Percentiles rank a stretch among this genome's conserved stretches.
Conservation (phyloP, 2,329 filamentous ascomycete species). For the Stagonosporopsis chrysanthemi region DNA sequence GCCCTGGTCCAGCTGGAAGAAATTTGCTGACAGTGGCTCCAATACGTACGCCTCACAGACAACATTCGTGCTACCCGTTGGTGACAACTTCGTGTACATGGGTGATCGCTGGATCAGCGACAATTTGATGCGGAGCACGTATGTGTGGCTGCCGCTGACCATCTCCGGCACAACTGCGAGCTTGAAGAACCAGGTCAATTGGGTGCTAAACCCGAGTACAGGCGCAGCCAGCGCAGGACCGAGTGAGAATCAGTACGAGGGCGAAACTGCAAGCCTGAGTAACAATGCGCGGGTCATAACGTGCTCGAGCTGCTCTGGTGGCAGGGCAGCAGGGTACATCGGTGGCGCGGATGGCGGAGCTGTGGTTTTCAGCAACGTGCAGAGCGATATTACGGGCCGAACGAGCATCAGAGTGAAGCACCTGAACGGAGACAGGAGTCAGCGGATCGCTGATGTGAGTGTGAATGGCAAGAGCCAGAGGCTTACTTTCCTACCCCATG, state of each 20-base stretch:
- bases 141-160: constrained; percentile 69
- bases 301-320: constrained; percentile 62
- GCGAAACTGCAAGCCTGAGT: constrained; percentile 56
- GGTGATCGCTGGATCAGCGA: constrained; percentile 70
- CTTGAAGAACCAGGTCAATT: constrained; percentile 62
- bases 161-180: constrained; percentile 61
- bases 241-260: constrained; percentile 60
- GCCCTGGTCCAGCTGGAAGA: constrained; percentile 68
- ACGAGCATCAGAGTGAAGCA: constrained; percentile 65
- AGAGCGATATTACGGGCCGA: constrained; percentile 53
- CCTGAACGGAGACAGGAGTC: constrained; percentile 62
- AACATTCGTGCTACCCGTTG: constrained; percentile 62
- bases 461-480: constrained; percentile 63
- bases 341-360: constrained; percentile 57
- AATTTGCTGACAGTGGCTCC: constrained; percentile 65
- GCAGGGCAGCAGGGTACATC: constrained; percentile 58
- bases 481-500: constrained; percentile 64
- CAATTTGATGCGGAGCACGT: constrained; percentile 68
- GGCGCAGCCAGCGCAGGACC: constrained; percentile 57
- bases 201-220: constrained; percentile 57
- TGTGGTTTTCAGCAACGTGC: constrained; percentile 58
- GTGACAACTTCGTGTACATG: constrained; percentile 64
- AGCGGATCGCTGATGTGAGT: constrained; percentile 62
- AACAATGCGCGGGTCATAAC: constrained; percentile 56
- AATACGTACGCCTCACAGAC: constrained; percentile 69